Conservation (phyloP, 805 yeast species). For the Suhomyces pyralidae region DNA sequence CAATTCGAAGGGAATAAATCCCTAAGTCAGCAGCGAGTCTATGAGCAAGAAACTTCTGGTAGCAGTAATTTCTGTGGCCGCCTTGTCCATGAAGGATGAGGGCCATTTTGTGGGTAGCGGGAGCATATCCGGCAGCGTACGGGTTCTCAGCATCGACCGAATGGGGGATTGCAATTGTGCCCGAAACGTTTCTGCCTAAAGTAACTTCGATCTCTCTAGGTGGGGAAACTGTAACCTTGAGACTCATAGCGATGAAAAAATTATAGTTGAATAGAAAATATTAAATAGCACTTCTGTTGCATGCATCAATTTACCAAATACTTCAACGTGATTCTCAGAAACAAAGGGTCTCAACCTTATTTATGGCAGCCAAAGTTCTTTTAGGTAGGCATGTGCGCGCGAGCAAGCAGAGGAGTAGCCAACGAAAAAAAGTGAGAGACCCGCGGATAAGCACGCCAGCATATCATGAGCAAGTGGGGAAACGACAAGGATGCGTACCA, state of each 20-base stretch:
- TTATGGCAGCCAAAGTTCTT: background rate
- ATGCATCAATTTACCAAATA: background rate
- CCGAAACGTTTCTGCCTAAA: conserved; percentile 32
- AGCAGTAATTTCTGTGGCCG: conserved; percentile 80
- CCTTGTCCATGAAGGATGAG: conserved; percentile 80
- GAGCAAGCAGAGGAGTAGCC: background rate
- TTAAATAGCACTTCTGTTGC: background rate
- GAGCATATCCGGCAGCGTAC: conserved; percentile 26
- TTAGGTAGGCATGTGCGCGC: background rate
- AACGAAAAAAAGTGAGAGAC: background rate
- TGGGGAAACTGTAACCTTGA: conserved; percentile 1
- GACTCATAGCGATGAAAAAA: background rate
- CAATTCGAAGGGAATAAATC: conserved; percentile 67
- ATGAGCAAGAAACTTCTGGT: conserved; percentile 62
- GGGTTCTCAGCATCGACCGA: conserved; percentile 22
- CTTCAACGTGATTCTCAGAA: background rate
- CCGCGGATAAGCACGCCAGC: background rate
- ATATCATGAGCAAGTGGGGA: background rate
- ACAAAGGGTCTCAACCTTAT: background rate
- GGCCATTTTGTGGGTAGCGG: conserved; percentile 50
- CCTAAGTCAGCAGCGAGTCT: conserved; percentile 58
- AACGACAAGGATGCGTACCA: conserved; percentile 29
- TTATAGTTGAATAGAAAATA: background rate
- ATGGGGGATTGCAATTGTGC: conserved; percentile 40
- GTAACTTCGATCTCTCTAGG: conserved; percentile 38